Percentiles rank a stretch among this genome's conserved stretches.
These are phyloP conservation scores for Verticillium isaacii DNA, from an alignment of 2,329 filamentous ascomycete species.

Conservation along the genomic window DNA sequence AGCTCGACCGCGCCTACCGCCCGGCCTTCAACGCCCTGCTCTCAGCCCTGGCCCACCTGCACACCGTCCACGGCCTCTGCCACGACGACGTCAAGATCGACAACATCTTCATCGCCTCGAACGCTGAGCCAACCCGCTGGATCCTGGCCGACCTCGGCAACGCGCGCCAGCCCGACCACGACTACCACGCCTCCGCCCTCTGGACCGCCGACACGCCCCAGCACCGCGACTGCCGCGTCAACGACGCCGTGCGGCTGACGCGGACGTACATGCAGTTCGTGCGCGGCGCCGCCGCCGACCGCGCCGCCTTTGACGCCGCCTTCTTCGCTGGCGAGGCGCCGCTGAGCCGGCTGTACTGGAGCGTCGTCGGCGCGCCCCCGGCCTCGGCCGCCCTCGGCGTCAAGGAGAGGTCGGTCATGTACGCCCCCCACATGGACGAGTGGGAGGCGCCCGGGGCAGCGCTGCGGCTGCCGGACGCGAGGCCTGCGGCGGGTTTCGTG, in stretches of 20 bases:
- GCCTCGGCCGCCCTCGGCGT: neutral
- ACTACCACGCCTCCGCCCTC: slow-evolving; percentile 23
- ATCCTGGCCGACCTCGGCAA: slow-evolving; percentile 26
- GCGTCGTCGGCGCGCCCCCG: neutral
- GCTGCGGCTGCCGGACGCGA: slow-evolving; percentile 3
- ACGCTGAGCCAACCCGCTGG: slow-evolving; percentile 17
- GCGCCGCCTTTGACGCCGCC: slow-evolving; percentile 16
- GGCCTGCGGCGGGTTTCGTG: neutral
- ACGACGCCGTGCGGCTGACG: slow-evolving; percentile 24
- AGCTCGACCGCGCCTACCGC: slow-evolving; percentile 23
- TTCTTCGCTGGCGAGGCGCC: slow-evolving; percentile 18
- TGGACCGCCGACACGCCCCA: slow-evolving; percentile 23
- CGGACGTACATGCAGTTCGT: slow-evolving; percentile 25
- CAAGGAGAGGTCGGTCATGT: slow-evolving; percentile 4
- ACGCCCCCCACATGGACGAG: slow-evolving; percentile 3
- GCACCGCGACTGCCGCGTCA: slow-evolving; percentile 23
- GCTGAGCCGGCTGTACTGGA: slow-evolving; percentile 22
- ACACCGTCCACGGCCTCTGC: slow-evolving; percentile 18
- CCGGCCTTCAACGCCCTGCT: slow-evolving; percentile 23
- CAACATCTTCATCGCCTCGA: slow-evolving; percentile 22
- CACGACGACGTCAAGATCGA: slow-evolving; percentile 27
- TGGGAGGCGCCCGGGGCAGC: slow-evolving; percentile 5
- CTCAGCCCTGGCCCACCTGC: slow-evolving; percentile 18
- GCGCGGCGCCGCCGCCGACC: slow-evolving; percentile 14
- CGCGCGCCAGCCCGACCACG: slow-evolving; percentile 20